Conservation (phyloP, 2,329 filamentous ascomycete species). For the Chrysosporium queenslandicum region DNA sequence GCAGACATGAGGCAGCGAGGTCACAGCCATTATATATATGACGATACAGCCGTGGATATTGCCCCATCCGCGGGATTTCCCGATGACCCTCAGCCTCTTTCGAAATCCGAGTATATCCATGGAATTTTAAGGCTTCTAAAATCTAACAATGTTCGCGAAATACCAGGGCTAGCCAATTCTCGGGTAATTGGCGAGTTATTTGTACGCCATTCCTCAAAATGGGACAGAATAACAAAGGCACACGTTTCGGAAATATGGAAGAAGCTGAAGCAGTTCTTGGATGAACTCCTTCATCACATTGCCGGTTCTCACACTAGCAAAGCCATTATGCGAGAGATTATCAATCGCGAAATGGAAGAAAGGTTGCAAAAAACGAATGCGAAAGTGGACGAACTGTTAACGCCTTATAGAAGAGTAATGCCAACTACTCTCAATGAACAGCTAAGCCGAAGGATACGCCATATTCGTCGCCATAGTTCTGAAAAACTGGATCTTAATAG, state of each 20-base stretch:
- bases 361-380: constrained; percentile 17
- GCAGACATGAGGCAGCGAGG: constrained; percentile 18
- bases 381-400: constrained; percentile 20
- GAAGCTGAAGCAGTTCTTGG: constrained; percentile 17
- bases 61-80: constrained; percentile 5
- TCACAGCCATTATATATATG: constrained; percentile 20
- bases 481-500: neutral
- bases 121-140: constrained; percentile 14
- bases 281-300: constrained; percentile 19
- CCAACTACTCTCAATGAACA: constrained; percentile 18
- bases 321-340: constrained; percentile 18
- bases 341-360: constrained; percentile 17
- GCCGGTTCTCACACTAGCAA: constrained; percentile 15
- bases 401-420: constrained; percentile 18
- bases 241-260: constrained; percentile 19
- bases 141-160: constrained; percentile 22
- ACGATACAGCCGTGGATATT: constrained; percentile 4
- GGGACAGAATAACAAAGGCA: constrained; percentile 25
- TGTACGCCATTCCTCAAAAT: constrained; percentile 31
- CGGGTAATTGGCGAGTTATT: constrained; percentile 34
- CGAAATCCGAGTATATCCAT: constrained; percentile 15
- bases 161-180: constrained; percentile 34
- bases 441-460: constrained; percentile 8
- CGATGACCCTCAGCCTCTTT: constrained; percentile 17
- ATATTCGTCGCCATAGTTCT: constrained; percentile 11